Conservation (phyloP, 257 asterid species). For the Solanum sejunctum region DNA sequence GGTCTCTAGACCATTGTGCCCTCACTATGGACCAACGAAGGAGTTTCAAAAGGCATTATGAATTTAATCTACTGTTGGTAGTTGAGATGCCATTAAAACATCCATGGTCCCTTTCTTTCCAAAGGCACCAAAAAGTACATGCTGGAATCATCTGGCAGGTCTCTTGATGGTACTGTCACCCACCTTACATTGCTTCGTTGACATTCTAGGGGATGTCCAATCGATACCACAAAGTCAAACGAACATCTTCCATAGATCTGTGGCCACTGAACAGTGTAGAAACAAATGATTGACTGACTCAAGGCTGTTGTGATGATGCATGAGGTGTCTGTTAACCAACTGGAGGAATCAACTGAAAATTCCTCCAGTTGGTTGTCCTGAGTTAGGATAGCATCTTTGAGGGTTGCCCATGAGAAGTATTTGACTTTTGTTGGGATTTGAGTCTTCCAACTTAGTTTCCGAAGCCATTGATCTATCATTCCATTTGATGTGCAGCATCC, state of each 20-base stretch:
- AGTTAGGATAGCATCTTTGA: neutral
- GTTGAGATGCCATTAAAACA: neutral
- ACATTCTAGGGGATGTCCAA: too few species aligned
- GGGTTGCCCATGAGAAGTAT: neutral
- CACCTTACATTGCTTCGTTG: too few species aligned
- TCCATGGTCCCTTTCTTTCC: neutral
- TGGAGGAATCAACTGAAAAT: neutral
- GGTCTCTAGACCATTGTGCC: neutral
- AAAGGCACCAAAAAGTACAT: neutral
- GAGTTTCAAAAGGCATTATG: neutral
- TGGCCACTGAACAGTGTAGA: neutral
- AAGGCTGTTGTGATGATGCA: neutral
- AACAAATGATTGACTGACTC: neutral
- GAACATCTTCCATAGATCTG: neutral
- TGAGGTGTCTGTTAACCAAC: neutral
- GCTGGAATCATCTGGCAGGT: neutral
- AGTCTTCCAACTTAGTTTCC: neutral
- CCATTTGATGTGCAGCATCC: neutral
- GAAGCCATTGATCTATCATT: neutral
- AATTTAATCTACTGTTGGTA: neutral
- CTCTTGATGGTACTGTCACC: neutral
- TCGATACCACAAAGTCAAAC: too few species aligned
- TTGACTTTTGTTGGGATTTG: neutral
- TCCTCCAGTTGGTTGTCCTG: neutral
- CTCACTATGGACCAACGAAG: too few species aligned